A percentile compares a stretch with the other conserved stretches of the same genome.
These are phyloP conservation scores for Sphagnum fallax DNA, from an alignment of 228 moss, liverwort and hornwort genomes.

Conservation along the genomic window DNA sequence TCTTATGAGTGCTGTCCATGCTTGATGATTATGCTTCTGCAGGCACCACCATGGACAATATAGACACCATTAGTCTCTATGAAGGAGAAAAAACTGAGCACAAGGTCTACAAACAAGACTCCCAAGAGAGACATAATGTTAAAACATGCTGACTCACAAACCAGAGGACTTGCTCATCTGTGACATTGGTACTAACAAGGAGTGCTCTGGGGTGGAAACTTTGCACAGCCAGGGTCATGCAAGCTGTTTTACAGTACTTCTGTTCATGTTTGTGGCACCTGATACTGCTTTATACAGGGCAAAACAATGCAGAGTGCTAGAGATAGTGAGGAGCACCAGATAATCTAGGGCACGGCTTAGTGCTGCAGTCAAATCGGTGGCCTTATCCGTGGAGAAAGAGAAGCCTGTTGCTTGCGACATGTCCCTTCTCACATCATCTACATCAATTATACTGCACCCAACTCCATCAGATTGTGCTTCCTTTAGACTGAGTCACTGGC, in stretches of 20 bases:
- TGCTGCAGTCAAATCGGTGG: slow-evolving; percentile 35
- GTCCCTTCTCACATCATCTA: slow-evolving; percentile 24
- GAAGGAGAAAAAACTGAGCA: background rate
- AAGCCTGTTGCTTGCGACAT: slow-evolving; percentile 50
- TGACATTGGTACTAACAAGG: background rate
- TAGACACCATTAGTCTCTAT: background rate
- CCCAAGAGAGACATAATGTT: no score
- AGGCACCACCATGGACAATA: background rate
- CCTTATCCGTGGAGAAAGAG: slow-evolving; percentile 24
- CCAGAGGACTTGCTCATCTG: background rate
- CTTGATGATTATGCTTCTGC: slow-evolving; percentile 37
- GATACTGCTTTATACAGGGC: background rate
- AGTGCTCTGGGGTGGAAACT: slow-evolving; percentile 7
- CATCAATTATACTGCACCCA: slow-evolving; percentile 32
- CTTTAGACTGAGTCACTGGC: background rate
- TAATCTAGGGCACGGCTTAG: slow-evolving; percentile 42
- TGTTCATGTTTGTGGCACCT: background rate
- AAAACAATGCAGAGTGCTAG: background rate
- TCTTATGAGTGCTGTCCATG: slow-evolving; percentile 38
- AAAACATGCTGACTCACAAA: no score
- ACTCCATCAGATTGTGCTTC: background rate
- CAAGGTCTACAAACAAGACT: background rate
- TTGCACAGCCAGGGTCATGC: no score
- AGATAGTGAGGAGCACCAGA: slow-evolving; percentile 15
- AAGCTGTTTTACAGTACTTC: no score